Evolutionary conservation across 306 rosid genomes (phyloP).

Genomic region (Gastrolobium villosum): DNA sequence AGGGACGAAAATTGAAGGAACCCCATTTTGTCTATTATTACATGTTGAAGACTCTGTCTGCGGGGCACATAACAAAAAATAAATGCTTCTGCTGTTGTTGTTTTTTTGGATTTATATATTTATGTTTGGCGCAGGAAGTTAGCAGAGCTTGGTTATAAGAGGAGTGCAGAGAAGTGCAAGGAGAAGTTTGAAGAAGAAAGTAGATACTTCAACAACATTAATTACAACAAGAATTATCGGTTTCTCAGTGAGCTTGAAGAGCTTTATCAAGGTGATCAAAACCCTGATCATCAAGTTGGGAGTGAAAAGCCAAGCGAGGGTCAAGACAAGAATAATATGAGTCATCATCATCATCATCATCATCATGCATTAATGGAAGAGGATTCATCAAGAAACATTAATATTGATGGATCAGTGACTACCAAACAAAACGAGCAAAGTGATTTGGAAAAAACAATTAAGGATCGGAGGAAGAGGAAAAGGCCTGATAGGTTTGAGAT

Average conservation of each 20-base stretch:
- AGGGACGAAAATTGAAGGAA: constrained; percentile 37
- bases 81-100: constrained; percentile 54
- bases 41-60: constrained; percentile 7
- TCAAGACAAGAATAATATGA: constrained; percentile 47
- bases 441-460: neutral
- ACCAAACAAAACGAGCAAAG: constrained; percentile 2
- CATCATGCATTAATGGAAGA: constrained; percentile 28
- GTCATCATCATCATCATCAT: neutral
- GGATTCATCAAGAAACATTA: constrained; percentile 28
- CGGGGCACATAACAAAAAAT: constrained; percentile 3
- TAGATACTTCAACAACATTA: constrained; percentile 70
- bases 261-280: constrained; percentile 54
- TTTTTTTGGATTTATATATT: constrained; percentile 50
- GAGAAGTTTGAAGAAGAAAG: constrained; percentile 92
- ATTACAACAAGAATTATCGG: constrained; percentile 59
- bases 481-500: constrained; percentile 67
- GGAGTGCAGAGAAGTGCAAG: constrained; percentile 87
- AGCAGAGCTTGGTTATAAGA: constrained; percentile 81
- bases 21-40: constrained; percentile 41
- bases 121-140: constrained; percentile 79
- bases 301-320: constrained; percentile 38
- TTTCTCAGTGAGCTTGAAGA: constrained; percentile 72
- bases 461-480: constrained; percentile 60
- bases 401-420: neutral
- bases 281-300: constrained; percentile 22